Evolutionary conservation across 257 asterid species (phyloP).

Genomic region (Primulina huaijiensis): DNA sequence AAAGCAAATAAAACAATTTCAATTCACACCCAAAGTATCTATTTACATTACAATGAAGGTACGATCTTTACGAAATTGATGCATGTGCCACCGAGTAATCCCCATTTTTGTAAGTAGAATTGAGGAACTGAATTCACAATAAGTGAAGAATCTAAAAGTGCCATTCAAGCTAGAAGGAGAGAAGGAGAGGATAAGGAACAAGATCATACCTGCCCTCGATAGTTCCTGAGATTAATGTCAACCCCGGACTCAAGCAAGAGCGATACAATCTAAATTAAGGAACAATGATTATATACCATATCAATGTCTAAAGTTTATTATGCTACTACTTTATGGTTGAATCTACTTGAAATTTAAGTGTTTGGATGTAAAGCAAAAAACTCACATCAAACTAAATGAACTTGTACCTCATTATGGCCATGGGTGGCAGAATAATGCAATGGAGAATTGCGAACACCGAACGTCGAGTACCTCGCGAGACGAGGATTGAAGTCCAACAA

Average conservation of each 20-base stretch:
- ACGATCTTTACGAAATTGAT: neutral
- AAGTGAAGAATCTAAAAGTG: neutral
- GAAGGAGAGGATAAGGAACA: constrained; percentile 1
- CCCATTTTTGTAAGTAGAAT: neutral
- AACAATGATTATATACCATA: constrained; percentile 20
- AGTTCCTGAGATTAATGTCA: constrained; percentile 81
- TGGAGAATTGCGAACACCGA: constrained; percentile 87
- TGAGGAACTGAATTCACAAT: neutral
- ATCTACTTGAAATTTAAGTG: constrained; percentile 13
- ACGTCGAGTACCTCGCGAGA: constrained; percentile 73
- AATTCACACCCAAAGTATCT: neutral
- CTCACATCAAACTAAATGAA: neutral
- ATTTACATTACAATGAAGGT: neutral
- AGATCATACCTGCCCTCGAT: constrained; percentile 70
- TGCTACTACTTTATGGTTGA: neutral
- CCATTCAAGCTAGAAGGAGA: neutral
- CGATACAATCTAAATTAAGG: constrained; percentile 56
- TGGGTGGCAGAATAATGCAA: constrained; percentile 91
- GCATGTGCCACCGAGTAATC: neutral
- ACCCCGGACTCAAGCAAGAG: constrained; percentile 81
- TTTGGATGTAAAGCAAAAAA: neutral
- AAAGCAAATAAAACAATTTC: constrained; percentile 13
- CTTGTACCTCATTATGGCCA: constrained; percentile 82
- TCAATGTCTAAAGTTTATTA: constrained; percentile 11
- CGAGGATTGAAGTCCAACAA: constrained; percentile 86